Percentiles rank a stretch among this genome's conserved stretches.
Evolutionary conservation across 2,329 filamentous ascomycete genomes (phyloP).

Genomic region (Trichocomaceae sp.): DNA sequence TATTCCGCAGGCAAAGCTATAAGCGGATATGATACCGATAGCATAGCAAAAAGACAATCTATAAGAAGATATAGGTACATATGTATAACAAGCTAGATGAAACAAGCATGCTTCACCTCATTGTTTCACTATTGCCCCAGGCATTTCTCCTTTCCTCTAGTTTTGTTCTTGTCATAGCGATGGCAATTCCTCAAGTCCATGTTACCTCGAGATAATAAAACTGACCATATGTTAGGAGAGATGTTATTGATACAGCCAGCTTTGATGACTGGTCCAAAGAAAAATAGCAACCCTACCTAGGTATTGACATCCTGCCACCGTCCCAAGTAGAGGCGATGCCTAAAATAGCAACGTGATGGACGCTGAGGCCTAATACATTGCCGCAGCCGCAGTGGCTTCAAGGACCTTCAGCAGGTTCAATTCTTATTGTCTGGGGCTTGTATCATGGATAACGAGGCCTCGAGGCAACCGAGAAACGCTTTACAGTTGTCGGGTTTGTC

Average conservation of each 20-base stretch:
- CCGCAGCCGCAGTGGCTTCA: too few species aligned
- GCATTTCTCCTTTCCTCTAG: neutral
- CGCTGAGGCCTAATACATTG: neutral
- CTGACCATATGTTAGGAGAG: neutral
- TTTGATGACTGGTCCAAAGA: neutral
- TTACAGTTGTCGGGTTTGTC: neutral
- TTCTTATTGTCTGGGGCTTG: neutral
- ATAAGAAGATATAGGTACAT: neutral
- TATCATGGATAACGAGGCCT: neutral
- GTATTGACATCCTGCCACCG: neutral
- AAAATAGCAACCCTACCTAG: too few species aligned
- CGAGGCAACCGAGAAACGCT: neutral
- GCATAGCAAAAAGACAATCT: neutral
- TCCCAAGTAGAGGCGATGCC: neutral
- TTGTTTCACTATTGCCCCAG: neutral
- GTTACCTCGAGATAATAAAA: neutral
- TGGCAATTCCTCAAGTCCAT: neutral
- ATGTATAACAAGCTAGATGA: neutral
- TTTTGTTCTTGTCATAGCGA: neutral
- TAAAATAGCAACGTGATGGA: neutral
- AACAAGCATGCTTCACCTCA: neutral
- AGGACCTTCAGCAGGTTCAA: neutral
- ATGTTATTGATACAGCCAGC: neutral
- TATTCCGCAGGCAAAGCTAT: constrained; percentile 1
- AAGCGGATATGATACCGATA: neutral